Percentiles rank a stretch among this genome's conserved stretches.
Evolutionary conservation across 2,329 filamentous ascomycete species (phyloP).

Genomic region (Westerdykella ornata): DNA sequence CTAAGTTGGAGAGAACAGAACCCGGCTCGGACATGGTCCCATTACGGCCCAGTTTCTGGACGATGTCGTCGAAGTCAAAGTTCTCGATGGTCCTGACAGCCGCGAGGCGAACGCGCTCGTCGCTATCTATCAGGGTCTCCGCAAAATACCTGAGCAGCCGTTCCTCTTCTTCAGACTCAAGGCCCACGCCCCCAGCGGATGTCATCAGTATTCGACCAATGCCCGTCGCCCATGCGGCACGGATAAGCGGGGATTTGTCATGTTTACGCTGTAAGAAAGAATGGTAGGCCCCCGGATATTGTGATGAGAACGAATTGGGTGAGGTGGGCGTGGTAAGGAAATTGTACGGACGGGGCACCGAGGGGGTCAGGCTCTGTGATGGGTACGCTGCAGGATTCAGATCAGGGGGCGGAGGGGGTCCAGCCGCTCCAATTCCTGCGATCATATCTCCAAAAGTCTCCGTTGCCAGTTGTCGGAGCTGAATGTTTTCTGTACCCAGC

Average conservation of each 20-base stretch:
- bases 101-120: constrained; percentile 84
- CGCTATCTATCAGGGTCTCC: constrained; percentile 76
- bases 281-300: constrained; percentile 70
- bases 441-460: constrained; percentile 95
- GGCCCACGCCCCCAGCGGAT: constrained; percentile 79
- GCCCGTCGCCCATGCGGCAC: constrained; percentile 78
- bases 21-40: constrained; percentile 69
- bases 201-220: constrained; percentile 84
- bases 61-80: constrained; percentile 73
- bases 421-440: constrained; percentile 85
- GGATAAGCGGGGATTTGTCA: constrained; percentile 77
- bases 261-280: constrained; percentile 78
- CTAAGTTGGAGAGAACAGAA: constrained; percentile 73
- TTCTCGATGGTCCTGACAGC: constrained; percentile 78
- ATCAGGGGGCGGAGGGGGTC: constrained; percentile 63
- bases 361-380: constrained; percentile 52
- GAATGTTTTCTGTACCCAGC: constrained; percentile 79
- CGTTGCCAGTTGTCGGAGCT: constrained; percentile 79
- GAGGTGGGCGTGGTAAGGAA: constrained; percentile 77
- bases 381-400: constrained; percentile 83
- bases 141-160: constrained; percentile 66
- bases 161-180: constrained; percentile 75
- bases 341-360: constrained; percentile 40
- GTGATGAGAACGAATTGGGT: constrained; percentile 81
- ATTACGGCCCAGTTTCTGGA: constrained; percentile 70